Evolutionary conservation across 257 asterid genomes (phyloP), one percentile per base, ranked within the genome.

Genomic region (Nicotiana undulata): DNA sequence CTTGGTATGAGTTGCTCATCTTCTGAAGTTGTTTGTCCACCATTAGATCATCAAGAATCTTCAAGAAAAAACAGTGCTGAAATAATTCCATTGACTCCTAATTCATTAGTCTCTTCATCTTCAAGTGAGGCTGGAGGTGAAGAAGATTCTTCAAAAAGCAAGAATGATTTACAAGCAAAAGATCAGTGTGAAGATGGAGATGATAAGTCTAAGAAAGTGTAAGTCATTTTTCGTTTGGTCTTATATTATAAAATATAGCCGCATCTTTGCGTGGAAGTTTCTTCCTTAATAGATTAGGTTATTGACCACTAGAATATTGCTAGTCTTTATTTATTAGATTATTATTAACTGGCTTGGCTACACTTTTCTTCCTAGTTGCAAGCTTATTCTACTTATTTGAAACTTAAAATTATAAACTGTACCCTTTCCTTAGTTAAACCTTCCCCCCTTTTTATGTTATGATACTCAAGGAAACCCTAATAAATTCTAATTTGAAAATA

Each of bases 51-150:
- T 79, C 82, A 79, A 64, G 82, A 79, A 28, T 70, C 82, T 79
- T 79, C 85, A 2, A 77, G 70, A 29, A 77, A 84, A 55, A 79
- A 52, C 11, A 64, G 58, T 29, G 79, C 60, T 79, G 87, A 83
- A 79, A 77, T 74, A 79, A 77, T 74, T 81, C 90, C 88, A 5
- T 18, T 77, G 63, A 83, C 87, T 28, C 87, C 85, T 1, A 88
- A 76, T 77, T 92, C 96, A 6, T 83, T 91, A n/a, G 85, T 79
- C 6, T 91, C 94, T 26, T 51, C 85, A 44, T 89, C 92, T 28
- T 93, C 97, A 6, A 90, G 89, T 40, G 98, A 90, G 55, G 89
- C 77, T 6, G 93, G 89, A n/a, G 89, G 72, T 17, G 95, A 89
- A 46, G 98, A 88, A 70, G 95, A 87, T 75, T 88, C 89, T 63